Conservation (phyloP, 2,329 filamentous ascomycete species). For the Cordyceps sp. region DNA sequence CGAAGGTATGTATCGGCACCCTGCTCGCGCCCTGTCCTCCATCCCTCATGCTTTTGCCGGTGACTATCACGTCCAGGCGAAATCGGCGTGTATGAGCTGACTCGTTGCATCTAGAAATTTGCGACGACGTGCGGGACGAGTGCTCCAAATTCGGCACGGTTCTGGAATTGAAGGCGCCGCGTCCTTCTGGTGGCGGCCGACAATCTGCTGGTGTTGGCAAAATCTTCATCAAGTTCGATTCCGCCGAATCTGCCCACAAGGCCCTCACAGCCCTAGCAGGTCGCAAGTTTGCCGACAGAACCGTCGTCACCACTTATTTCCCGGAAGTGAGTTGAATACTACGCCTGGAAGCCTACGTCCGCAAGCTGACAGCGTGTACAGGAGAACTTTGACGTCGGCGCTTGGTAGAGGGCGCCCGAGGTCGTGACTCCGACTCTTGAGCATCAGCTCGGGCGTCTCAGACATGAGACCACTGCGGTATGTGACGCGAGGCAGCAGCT, state of each 20-base stretch:
- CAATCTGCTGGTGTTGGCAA: slow-evolving; percentile 86
- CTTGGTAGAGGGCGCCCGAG: slow-evolving; percentile 47
- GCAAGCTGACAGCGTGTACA: slow-evolving; percentile 22
- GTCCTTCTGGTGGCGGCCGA: slow-evolving; percentile 67
- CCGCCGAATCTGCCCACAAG: slow-evolving; percentile 59
- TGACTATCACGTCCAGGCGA: neutral
- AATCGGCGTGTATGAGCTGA: too few species aligned
- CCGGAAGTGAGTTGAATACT: slow-evolving; percentile 49
- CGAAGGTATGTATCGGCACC: too few species aligned
- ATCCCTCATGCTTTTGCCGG: neutral
- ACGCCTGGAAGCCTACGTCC: neutral
- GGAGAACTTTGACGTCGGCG: slow-evolving; percentile 88
- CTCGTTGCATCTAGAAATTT: slow-evolving; percentile 94
- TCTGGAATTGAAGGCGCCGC: slow-evolving; percentile 79
- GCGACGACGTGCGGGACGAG: slow-evolving; percentile 85
- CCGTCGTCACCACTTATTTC: slow-evolving; percentile 92
- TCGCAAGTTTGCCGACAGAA: slow-evolving; percentile 89
- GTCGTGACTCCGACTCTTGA: neutral
- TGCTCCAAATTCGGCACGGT: slow-evolving; percentile 82
- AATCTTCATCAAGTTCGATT: slow-evolving; percentile 91
- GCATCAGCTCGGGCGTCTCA: neutral
- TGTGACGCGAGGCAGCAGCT: neutral
- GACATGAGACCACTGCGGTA: neutral
- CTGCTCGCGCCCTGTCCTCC: neutral
- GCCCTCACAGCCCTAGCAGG: slow-evolving; percentile 83